These are phyloP conservation scores for Globisporangium alternatum DNA, from an alignment of 352 stramenopile species.

Conservation along the genomic window DNA sequence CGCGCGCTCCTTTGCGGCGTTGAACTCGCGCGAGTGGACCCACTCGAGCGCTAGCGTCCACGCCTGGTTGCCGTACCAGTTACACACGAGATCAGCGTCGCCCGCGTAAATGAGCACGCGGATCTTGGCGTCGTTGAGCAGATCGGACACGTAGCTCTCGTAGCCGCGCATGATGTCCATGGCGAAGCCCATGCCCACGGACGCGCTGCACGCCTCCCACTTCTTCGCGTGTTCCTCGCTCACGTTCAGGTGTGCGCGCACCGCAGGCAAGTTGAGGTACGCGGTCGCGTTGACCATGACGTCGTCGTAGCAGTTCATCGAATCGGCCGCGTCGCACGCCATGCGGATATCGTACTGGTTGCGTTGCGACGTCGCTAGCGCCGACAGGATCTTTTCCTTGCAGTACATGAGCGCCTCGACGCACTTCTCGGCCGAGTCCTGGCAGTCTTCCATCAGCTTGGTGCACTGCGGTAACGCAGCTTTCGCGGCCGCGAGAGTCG, in stretches of 20 bases:
- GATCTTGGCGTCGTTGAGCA: constrained; percentile 48
- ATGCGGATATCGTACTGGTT: constrained; percentile 71
- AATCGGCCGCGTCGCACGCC: constrained; percentile 20
- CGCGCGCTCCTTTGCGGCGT: constrained; percentile 9
- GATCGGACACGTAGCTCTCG: constrained; percentile 72
- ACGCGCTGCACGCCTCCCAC: constrained; percentile 87
- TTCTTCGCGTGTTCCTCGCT: constrained; percentile 16
- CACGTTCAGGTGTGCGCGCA: constrained; percentile 20
- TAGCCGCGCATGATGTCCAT: constrained; percentile 78
- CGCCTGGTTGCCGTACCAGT: constrained; percentile 91
- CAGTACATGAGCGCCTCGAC: constrained; percentile 7
- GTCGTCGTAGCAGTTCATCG: constrained; percentile 32
- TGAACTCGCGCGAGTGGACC: constrained; percentile 11
- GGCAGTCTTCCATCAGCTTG: constrained; percentile 30
- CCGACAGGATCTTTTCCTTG: constrained; percentile 26
- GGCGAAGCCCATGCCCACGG: constrained; percentile 82
- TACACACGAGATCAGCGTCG: constrained; percentile 94
- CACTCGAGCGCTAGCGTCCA: constrained; percentile 59
- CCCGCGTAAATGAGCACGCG: constrained; percentile 91
- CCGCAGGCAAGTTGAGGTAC: constrained; percentile 39
- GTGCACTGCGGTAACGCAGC: constrained; percentile 1
- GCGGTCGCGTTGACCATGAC: constrained; percentile 25
- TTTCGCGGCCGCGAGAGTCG: constrained; percentile 17
- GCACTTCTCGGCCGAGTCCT: constrained; percentile 39
- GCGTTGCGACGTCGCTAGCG: constrained; percentile 34